phyloP scores from a whole-genome alignment of 768 basidiomycete species.

The Kwoniella mangroviensis region DNA sequence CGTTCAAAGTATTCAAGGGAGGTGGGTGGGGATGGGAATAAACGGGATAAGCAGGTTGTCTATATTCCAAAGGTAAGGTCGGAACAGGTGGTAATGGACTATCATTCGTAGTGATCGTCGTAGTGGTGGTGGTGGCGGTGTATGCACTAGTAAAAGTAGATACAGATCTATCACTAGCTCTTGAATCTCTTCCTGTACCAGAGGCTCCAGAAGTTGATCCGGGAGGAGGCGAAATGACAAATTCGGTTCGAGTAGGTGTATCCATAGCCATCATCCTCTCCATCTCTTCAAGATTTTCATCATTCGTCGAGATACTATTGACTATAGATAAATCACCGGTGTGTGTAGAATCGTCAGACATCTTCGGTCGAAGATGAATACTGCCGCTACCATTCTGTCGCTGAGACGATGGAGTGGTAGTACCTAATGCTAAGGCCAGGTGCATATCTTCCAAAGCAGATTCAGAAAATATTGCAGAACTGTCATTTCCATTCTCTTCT shows the following conservation, averaged over 20 bases:
- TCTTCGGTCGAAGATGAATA: not conserved
- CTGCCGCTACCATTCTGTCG: not conserved
- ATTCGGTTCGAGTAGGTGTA: constrained; percentile 50
- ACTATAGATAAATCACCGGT: constrained; percentile 8
- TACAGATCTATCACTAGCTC: constrained; percentile 19
- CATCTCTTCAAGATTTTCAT: constrained; percentile 47
- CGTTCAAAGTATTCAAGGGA: not conserved
- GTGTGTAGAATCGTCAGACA: not conserved
- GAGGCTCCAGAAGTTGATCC: not conserved
- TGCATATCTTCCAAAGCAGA: constrained; percentile 23
- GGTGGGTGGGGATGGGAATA: constrained; percentile 34
- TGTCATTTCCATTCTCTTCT: not conserved
- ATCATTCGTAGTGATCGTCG: constrained; percentile 4
- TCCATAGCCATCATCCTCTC: constrained; percentile 50
- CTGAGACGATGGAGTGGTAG: not conserved
- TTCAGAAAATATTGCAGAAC: not conserved
- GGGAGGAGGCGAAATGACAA: constrained; percentile 46
- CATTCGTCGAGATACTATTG: constrained; percentile 10
- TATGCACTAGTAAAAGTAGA: not conserved
- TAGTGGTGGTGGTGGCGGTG: not conserved
- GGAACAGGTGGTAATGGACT: constrained; percentile 22
- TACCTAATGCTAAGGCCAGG: constrained; percentile 8
- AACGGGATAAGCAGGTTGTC: constrained; percentile 10
- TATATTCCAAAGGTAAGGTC: constrained; percentile 3
- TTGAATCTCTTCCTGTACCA: constrained; percentile 8